phyloP scores from a whole-genome alignment of 2,329 filamentous ascomycete genomes.

The Clarireedia hainanense region DNA sequence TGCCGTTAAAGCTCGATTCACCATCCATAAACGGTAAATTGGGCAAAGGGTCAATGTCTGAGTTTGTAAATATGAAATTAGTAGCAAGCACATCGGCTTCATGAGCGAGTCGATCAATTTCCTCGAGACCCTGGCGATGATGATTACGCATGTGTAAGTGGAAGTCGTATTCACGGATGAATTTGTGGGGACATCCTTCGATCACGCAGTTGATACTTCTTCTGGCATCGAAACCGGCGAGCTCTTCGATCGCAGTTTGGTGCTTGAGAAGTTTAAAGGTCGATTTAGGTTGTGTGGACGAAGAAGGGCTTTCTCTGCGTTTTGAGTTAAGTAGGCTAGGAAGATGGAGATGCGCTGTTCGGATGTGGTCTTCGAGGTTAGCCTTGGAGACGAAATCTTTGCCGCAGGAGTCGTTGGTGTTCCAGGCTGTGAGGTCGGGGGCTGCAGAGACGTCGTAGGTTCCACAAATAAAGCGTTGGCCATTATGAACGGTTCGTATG shows the following conservation, averaged over 20 bases:
- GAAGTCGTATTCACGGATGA: conserved; percentile 50
- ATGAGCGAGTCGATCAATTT: not conserved
- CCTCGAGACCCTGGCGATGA: conserved; percentile 23
- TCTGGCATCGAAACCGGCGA: conserved; percentile 43
- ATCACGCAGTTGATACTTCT: conserved; percentile 44
- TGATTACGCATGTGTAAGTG: conserved; percentile 45
- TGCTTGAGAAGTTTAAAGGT: not conserved
- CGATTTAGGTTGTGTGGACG: not conserved
- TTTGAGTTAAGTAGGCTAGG: conserved; percentile 33
- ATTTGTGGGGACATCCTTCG: conserved; percentile 42
- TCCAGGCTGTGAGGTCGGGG: conserved; percentile 57
- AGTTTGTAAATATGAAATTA: not conserved
- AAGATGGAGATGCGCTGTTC: conserved; percentile 69
- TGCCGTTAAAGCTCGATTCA: not conserved
- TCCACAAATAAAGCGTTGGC: conserved; percentile 73
- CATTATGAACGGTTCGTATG: conserved; percentile 67
- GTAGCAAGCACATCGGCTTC: not conserved
- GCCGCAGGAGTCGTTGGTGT: conserved; percentile 60
- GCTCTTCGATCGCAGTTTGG: conserved; percentile 33
- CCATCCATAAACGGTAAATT: conserved; percentile 1
- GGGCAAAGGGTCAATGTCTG: not conserved
- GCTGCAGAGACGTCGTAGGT: conserved; percentile 50
- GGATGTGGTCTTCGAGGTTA: conserved; percentile 75
- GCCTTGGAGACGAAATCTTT: conserved; percentile 69
- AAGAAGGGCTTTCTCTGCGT: conserved; percentile 27